Evolutionary conservation across 139 green algal genomes (phyloP).

Genomic region (Chlamydomonas asymmetrica): DNA sequence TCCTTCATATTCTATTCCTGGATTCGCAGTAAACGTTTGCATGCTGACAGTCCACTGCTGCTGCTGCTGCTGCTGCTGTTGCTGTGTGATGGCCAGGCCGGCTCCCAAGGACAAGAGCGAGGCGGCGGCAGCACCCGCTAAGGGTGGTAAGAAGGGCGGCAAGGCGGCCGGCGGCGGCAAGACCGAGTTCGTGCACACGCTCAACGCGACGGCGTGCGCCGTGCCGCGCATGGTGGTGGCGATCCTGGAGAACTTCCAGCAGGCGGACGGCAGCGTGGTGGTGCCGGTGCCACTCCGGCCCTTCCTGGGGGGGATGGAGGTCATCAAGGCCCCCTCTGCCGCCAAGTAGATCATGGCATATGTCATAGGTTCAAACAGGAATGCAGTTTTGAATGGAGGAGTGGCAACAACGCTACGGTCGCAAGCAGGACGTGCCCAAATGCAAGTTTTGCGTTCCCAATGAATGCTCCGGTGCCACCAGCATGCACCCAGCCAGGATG

Average conservation of each 20-base stretch:
- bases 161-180: constrained; percentile 33
- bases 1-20: too few relatives aligned
- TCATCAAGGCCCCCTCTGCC: constrained; percentile 58
- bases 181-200: constrained; percentile 92
- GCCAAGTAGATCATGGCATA: too few relatives aligned
- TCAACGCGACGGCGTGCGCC: constrained; percentile 96
- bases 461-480: too few relatives aligned
- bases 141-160: constrained; percentile 60
- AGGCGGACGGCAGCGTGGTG: constrained; percentile 85
- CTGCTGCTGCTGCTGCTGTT: neutral
- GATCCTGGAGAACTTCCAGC: constrained; percentile 98
- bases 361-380: too few relatives aligned
- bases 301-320: constrained; percentile 89
- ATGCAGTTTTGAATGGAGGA: too few relatives aligned
- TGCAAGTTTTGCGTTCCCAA: too few relatives aligned
- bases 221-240: constrained; percentile 96
- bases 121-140: constrained; percentile 43
- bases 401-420: too few relatives aligned
- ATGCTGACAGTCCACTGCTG: neutral
- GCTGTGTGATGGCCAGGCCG: neutral
- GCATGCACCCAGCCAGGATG: too few relatives aligned
- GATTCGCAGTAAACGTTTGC: neutral
- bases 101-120: neutral
- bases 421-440: too few relatives aligned
- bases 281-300: constrained; percentile 86